Evolutionary conservation across 257 asterid genomes (phyloP), one percentile per base, ranked within the genome.

Genomic region (Eucommia ulmoides): DNA sequence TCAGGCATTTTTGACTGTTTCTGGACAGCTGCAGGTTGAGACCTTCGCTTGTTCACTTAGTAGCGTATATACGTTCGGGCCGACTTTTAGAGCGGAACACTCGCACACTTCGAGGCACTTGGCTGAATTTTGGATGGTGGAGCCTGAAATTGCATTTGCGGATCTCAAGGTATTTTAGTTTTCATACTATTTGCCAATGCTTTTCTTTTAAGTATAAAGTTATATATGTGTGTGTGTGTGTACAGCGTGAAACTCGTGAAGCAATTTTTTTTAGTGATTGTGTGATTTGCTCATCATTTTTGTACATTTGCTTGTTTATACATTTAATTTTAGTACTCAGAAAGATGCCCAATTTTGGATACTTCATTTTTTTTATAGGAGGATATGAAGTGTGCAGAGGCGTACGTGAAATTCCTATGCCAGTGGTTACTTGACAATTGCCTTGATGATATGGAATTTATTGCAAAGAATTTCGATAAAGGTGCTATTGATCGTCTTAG

Each of bases 51-150:
- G 98, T 68, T 84, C 93, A 2, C 96, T 80, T 42, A 74, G 94
- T 52, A 85, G 93, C 48, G 96, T 85, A 49, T 89, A 89, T 49
- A 85, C 98, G 10, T 89, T 89, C 59, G 98, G 96, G 41, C 98
- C 98, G 33, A 89, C 98, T 35, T 89, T 85, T 65, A 70, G 98
- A 62, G 98, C 96, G 8, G 98, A 89, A 65, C 58, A 89, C 59
- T 89, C 98, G 0, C 96, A 89, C 69, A 85, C 98, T 41, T 61
- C 94, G 5, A 75, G 98, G 62, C 96, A 89, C 73, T 86, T 89
- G 55, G 92, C 96, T 22, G 98, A 89, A 60, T 89, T 89, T 64
- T 83, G 98, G 94, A 89, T 89, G 98, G 96, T 89, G 72, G 98
- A 89, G 68, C 94, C 98, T 56, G 98, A 91, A 68, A 76, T 86